Base-by-base conservation (phyloP, 345 rosid species). In the Ceriops tagal region DNA sequence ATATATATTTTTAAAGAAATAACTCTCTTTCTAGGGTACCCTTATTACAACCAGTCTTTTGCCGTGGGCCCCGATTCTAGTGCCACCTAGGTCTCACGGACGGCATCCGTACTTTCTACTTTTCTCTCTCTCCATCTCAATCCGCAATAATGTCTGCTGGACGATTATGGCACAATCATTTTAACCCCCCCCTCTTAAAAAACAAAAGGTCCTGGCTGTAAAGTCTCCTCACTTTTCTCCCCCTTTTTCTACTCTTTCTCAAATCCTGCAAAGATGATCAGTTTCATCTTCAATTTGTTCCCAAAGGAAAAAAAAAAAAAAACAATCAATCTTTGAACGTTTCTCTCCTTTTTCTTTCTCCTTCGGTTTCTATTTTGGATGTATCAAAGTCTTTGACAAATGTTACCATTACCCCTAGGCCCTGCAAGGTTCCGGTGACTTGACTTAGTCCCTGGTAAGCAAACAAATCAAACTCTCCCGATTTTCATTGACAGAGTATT, bases 101-200 rank as follows among this genome's bases (percentile, higher is more conserved):
- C 81, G 81, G 77, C 81, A 60, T 30, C 34, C 43, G 37, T 24
- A 2, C 21, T 34, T 16, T 74, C 13, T 31, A 15, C 61, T 8
- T 22, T 53, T 69, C 35, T 31, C 1, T 55, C 52, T 56, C 5
- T 64, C 20, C 20, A 6, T 67, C 30, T 53, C 32, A 7, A 35
- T 60, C 5, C 68, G 15, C 43, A 65, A 6, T n/a, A 39, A 22
- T 34, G 67, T 77, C 77, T 68, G 49, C 8, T 8, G 16, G 32
- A 24, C 74, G 80, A 77, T 83, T 75, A 83, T 77, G 49, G 61
- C 79, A 73, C 77, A 64, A 83, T 77, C 78, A 77, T 83, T 80
- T 75, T 77, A 70, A 60, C 61, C 78, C 62, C 78, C 57, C 78
- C 62, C 78, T 13, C 31, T 10, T 56, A 1, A 9, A 11, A 9